A percentile compares a stretch with the other conserved stretches of the same genome.
Conservation (phyloP, 208 protist genomes). For the Naegleria fowleri region DNA sequence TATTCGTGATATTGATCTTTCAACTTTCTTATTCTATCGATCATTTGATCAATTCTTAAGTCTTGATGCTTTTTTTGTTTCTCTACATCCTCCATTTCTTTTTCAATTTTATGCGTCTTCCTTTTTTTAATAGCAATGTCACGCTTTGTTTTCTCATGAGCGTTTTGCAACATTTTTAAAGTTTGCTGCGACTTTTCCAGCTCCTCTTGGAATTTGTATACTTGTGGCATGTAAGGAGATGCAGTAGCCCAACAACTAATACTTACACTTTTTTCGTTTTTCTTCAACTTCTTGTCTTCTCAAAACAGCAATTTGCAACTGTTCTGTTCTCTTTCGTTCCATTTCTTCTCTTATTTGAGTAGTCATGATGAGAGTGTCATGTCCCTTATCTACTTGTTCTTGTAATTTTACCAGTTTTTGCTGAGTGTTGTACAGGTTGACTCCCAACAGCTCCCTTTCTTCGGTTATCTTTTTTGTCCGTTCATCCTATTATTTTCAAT, state of each 20-base stretch:
- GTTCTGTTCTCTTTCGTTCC: slow-evolving; percentile 58
- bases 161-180: background rate
- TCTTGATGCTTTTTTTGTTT: slow-evolving; percentile 83
- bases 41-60: slow-evolving; percentile 70
- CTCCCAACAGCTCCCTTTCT: slow-evolving; percentile 87
- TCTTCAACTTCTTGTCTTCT: slow-evolving; percentile 71
- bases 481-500: slow-evolving; percentile 52
- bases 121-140: slow-evolving; percentile 86
- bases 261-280: slow-evolving; percentile 63
- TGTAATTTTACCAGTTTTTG: slow-evolving; percentile 67
- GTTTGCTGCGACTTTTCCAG: background rate
- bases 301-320: slow-evolving; percentile 52
- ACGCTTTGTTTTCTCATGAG: background rate
- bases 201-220: background rate
- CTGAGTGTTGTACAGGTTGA: slow-evolving; percentile 85
- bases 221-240: background rate
- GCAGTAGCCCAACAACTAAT: no score
- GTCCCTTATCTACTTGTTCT: slow-evolving; percentile 37
- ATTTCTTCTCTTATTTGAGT: slow-evolving; percentile 70
- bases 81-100: slow-evolving; percentile 84
- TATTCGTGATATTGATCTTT: slow-evolving; percentile 70
- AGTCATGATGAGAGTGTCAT: slow-evolving; percentile 68
- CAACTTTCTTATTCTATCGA: slow-evolving; percentile 67
- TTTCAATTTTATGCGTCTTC: slow-evolving; percentile 86
- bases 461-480: slow-evolving; percentile 75